Percentiles rank a stretch among this genome's conserved stretches.
Evolutionary conservation across 2,329 filamentous ascomycete genomes (phyloP).

Genomic region (Hyphodiscus sp.): DNA sequence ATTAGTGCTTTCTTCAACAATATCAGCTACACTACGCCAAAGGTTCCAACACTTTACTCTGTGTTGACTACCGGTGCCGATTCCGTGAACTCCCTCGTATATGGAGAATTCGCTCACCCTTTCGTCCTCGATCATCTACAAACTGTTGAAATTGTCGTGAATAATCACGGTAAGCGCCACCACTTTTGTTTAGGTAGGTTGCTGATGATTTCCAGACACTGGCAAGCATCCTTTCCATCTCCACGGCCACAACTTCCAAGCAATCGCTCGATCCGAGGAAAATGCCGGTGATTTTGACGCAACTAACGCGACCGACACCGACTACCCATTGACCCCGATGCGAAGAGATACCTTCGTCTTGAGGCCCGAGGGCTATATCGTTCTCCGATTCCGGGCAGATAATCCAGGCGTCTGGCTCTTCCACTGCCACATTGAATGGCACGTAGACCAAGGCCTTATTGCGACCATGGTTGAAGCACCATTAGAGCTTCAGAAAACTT

Average conservation of each 20-base stretch:
- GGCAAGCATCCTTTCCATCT: slow-evolving; percentile 69
- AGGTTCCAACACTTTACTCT: slow-evolving; percentile 63
- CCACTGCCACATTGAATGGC: slow-evolving; percentile 80
- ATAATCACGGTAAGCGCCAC: slow-evolving; percentile 47
- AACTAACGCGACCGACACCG: slow-evolving; percentile 36
- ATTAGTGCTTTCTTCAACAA: slow-evolving; percentile 52
- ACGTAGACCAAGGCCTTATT: slow-evolving; percentile 59
- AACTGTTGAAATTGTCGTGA: slow-evolving; percentile 68
- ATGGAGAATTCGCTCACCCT: slow-evolving; percentile 59
- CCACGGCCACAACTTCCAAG: slow-evolving; percentile 70
- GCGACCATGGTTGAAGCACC: slow-evolving; percentile 46
- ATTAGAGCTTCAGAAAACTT: slow-evolving; percentile 23
- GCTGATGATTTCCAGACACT: slow-evolving; percentile 38
- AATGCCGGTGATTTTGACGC: slow-evolving; percentile 49
- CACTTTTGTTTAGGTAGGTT: neutral
- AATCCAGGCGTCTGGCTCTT: slow-evolving; percentile 68
- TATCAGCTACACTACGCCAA: slow-evolving; percentile 55
- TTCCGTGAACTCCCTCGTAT: slow-evolving; percentile 52
- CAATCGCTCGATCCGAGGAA: slow-evolving; percentile 53
- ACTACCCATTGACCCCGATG: slow-evolving; percentile 51
- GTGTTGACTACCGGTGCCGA: slow-evolving; percentile 48
- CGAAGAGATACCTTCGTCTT: slow-evolving; percentile 63
- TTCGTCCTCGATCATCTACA: slow-evolving; percentile 63
- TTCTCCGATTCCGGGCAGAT: slow-evolving; percentile 61
- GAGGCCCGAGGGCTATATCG: slow-evolving; percentile 58